Evolutionary conservation across 2,329 filamentous ascomycete genomes (phyloP), one percentile per base, ranked within the genome.

Genomic region (Paecilomyces sp.): DNA sequence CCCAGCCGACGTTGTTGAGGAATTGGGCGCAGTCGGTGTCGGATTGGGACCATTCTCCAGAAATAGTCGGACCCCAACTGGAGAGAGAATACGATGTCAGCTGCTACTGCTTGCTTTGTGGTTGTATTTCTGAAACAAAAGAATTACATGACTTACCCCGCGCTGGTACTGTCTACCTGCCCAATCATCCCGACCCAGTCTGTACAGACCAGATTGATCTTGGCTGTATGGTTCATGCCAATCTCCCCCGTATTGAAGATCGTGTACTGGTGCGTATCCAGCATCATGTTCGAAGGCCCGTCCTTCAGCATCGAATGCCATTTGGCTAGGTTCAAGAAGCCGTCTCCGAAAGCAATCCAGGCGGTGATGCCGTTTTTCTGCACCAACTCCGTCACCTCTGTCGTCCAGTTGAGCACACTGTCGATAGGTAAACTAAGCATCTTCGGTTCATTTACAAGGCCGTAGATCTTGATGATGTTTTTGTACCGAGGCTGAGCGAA

Each of bases 261-360:
- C 70, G 96, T 91, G 75, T 99, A 99, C 75, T 97, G 93, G 77
- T 99, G 94, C 41, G 95, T 94, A 76, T 99, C 94, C n/a, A 99
- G 85, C 18, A 96, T 84, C 64, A 97, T 80, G 24, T 74, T 70
- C 64, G 87, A 84, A 54, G 88, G 81, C 70, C 89, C 83, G 24
- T 83, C 81, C 65, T 88, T 84, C 66, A 97, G 83, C 72, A 89
- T 83, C 50, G 90, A 91, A 72, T 96, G 87, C 94, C 94, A 99
- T 70, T 95, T 93, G 65, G 83, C 82, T 3, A 97, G 84, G 11
- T 93, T 93, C 77, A 95, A 85, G 80, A 99, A 99, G 25, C 94
- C 94, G 75, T 99, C 94, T 58, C 92, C 93, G 69, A 99, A 94
- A 47, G 95, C 87, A 59, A 97, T 79, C 34, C 88, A 85, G 55